Conservation (phyloP, 306 rosid species). For the Rubus parviflorus region DNA sequence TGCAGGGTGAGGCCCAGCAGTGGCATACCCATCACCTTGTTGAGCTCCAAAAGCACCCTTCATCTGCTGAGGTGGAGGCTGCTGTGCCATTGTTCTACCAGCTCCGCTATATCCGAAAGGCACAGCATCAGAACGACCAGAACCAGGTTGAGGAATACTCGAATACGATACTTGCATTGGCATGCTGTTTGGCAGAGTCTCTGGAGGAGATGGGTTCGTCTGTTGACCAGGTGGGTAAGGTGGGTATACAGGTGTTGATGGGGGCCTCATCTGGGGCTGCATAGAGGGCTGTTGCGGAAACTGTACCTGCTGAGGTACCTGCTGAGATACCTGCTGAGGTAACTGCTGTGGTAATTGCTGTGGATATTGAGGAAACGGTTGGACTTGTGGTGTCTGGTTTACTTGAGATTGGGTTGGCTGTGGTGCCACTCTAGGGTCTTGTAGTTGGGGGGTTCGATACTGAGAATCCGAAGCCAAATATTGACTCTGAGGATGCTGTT, state of each 20-base stretch:
- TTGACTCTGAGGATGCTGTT: slow-evolving; percentile 67
- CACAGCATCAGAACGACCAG: slow-evolving; percentile 58
- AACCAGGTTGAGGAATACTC: slow-evolving; percentile 60
- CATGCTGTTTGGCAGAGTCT: slow-evolving; percentile 75
- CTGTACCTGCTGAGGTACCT: slow-evolving; percentile 49
- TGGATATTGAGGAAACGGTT: slow-evolving; percentile 74
- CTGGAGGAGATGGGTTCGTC: slow-evolving; percentile 57
- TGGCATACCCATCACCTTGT: slow-evolving; percentile 60
- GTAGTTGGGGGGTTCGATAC: slow-evolving; percentile 61
- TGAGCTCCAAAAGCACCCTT: slow-evolving; percentile 57
- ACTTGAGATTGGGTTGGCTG: slow-evolving; percentile 64
- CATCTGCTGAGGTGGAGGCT: slow-evolving; percentile 72
- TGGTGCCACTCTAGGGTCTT: slow-evolving; percentile 60
- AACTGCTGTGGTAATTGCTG: slow-evolving; percentile 54
- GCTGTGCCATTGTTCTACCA: slow-evolving; percentile 78
- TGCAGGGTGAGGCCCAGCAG: slow-evolving; percentile 46
- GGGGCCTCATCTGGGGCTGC: slow-evolving; percentile 71
- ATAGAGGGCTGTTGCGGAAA: slow-evolving; percentile 59
- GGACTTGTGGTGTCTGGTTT: slow-evolving; percentile 58
- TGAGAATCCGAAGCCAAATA: slow-evolving; percentile 70
- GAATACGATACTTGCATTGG: slow-evolving; percentile 85
- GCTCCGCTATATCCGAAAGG: slow-evolving; percentile 70
- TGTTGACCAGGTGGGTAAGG: slow-evolving; percentile 67
- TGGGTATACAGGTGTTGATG: slow-evolving; percentile 53
- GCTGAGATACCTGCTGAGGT: slow-evolving; percentile 55